Evolutionary conservation across 106 monocot species (phyloP), one percentile per base, ranked within the genome.

Genomic region (Allium fistulosum): DNA sequence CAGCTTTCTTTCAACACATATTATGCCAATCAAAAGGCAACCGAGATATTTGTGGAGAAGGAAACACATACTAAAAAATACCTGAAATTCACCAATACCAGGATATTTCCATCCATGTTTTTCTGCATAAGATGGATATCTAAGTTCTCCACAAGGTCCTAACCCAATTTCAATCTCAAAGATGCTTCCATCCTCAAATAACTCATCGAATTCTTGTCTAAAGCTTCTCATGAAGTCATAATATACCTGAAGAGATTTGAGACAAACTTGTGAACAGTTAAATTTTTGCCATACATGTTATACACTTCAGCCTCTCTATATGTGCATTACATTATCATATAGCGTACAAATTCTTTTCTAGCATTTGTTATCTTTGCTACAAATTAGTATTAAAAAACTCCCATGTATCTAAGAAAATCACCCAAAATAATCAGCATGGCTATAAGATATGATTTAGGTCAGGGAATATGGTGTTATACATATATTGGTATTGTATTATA

Each of bases 191-290:
- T 92, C 87, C 71, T 87, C 84, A 83, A 97, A 92, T 52, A 84
- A 89, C 61, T 87, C 89, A 75, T 92, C 74, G 71, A 88, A 87
- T 74, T 92, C 84, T 15, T 89, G 87, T 57, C 89, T 75, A 59
- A 97, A 97, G 80, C 87, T 92, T 81, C 97, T 82, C 97, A 97
- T 97, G 77, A 80, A 97, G 27, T 97, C 97, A 79, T 89, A 97
- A 49, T 97, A 97, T 17, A 89, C 97, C 97, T 97, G 52, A 69
- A 69, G 62, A 69, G 9, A 45, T 37, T 37, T 37, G 37, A 37
- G 37, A 37, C 37, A 37, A 37, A 37, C 37, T 37, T 37, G 37
- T 37, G 37, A 37, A 37, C 37, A 37, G 37, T 37, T 37, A 37
- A 37, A 37, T 4, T 37, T 37, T 37, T 37, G 37, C 5, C 37